phyloP scores from a whole-genome alignment of 768 basidiomycete species.

The Fomitopsis serialis region DNA sequence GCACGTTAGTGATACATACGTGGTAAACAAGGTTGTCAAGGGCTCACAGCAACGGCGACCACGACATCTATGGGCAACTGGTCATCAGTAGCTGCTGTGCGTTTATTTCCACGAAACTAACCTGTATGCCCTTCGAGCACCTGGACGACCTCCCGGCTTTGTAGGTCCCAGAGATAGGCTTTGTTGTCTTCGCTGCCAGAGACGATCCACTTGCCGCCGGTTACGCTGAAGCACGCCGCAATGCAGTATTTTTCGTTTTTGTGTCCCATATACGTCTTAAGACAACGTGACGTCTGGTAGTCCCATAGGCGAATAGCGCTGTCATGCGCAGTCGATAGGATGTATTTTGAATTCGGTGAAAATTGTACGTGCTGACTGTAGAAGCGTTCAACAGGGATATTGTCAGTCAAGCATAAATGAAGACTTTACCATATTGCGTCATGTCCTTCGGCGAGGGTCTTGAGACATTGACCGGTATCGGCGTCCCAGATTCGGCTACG shows the following conservation, averaged over 20 bases:
- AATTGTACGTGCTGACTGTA: constrained; percentile 56
- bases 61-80: constrained; percentile 44
- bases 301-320: constrained; percentile 95
- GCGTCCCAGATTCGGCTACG: constrained; percentile 95
- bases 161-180: constrained; percentile 86
- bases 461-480: constrained; percentile 94
- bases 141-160: constrained; percentile 73
- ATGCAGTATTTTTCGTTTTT: constrained; percentile 82
- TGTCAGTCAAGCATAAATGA: not conserved
- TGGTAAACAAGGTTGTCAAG: not conserved
- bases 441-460: constrained; percentile 93
- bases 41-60: constrained; percentile 61
- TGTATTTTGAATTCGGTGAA: constrained; percentile 87
- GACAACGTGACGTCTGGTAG: constrained; percentile 82
- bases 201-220: constrained; percentile 64
- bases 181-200: constrained; percentile 90
- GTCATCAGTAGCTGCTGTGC: too few relatives aligned
- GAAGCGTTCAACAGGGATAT: constrained; percentile 14
- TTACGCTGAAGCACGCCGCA: constrained; percentile 55
- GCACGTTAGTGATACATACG: not conserved
- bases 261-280: constrained; percentile 91
- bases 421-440: constrained; percentile 80
- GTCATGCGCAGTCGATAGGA: constrained; percentile 90
- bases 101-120: constrained; percentile 22
- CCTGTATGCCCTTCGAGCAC: constrained; percentile 77